Conservation (phyloP, 2,329 filamentous ascomycete genomes). For the Pseudocercospora musae region DNA sequence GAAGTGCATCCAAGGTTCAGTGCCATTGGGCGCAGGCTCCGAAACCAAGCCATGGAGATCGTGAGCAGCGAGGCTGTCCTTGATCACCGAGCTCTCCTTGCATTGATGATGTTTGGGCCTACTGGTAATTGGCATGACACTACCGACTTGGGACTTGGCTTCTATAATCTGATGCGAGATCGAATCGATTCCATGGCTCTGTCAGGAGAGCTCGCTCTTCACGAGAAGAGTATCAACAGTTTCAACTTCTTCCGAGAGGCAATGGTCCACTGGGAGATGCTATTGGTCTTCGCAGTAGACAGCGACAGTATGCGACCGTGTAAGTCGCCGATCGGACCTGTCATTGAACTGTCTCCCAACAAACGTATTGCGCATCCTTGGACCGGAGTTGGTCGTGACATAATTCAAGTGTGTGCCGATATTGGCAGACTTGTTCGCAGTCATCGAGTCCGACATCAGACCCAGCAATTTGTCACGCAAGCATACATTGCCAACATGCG, state of each 20-base stretch:
- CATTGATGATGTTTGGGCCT: constrained; percentile 57
- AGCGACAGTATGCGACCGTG: constrained; percentile 50
- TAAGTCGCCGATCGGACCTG: constrained; percentile 26
- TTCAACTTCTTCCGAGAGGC: constrained; percentile 56
- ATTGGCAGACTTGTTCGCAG: constrained; percentile 39
- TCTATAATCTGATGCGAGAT: constrained; percentile 34
- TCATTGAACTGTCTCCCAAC: constrained; percentile 29
- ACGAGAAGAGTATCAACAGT: constrained; percentile 27
- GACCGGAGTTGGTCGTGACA: constrained; percentile 49
- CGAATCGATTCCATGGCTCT: constrained; percentile 15
- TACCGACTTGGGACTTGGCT: constrained; percentile 53
- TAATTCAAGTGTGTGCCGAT: constrained; percentile 45
- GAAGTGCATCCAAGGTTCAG: constrained; percentile 26
- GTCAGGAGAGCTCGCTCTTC: constrained; percentile 6
- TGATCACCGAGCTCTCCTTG: constrained; percentile 42
- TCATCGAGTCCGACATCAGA: constrained; percentile 16
- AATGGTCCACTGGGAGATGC: constrained; percentile 59
- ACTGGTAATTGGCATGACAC: constrained; percentile 60
- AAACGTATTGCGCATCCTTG: constrained; percentile 36
- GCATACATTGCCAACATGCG: constrained; percentile 19
- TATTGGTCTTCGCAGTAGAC: constrained; percentile 37
- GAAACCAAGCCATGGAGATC: constrained; percentile 24
- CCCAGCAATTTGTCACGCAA: constrained; percentile 26
- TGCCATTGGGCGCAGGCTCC: constrained; percentile 23
- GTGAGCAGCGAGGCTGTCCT: constrained; percentile 20